Evolutionary conservation across 495 filamentous ascomycete species (phyloP).

Genomic region (Daldinia vernicosa): DNA sequence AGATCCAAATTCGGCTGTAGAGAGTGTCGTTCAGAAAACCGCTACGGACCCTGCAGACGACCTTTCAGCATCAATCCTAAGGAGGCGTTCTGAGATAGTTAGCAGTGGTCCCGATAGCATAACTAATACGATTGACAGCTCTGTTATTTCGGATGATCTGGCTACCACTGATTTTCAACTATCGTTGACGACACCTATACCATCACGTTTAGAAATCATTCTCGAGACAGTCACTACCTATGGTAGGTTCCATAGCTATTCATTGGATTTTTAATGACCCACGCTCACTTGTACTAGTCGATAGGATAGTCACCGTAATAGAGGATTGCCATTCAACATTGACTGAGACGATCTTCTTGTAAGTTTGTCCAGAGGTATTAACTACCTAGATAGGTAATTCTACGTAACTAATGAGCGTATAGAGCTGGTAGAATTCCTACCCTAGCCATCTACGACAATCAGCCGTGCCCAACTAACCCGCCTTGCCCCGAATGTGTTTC

Average conservation of each 20-base stretch:
- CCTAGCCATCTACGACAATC: conserved; percentile 14
- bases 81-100: conserved; percentile 10
- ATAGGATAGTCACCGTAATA: background rate
- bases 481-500: conserved; percentile 27
- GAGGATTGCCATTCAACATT: conserved; percentile 19
- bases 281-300: background rate
- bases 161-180: background rate
- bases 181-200: conserved; percentile 14
- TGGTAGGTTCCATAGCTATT: conserved; percentile 19
- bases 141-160: background rate
- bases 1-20: conserved; percentile 12
- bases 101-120: conserved; percentile 25
- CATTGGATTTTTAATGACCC: background rate
- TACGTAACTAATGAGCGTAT: conserved; percentile 13
- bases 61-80: conserved; percentile 7
- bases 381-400: no score
- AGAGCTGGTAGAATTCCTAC: conserved; percentile 33
- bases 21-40: conserved; percentile 18
- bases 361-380: conserved; percentile 1
- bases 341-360: conserved; percentile 27
- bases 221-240: conserved; percentile 13
- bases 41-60: conserved; percentile 16
- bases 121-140: conserved; percentile 6
- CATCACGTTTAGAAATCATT: conserved; percentile 2
- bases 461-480: conserved; percentile 34